phyloP scores from a whole-genome alignment of 768 basidiomycete species.

The Pleurotus djamor region DNA sequence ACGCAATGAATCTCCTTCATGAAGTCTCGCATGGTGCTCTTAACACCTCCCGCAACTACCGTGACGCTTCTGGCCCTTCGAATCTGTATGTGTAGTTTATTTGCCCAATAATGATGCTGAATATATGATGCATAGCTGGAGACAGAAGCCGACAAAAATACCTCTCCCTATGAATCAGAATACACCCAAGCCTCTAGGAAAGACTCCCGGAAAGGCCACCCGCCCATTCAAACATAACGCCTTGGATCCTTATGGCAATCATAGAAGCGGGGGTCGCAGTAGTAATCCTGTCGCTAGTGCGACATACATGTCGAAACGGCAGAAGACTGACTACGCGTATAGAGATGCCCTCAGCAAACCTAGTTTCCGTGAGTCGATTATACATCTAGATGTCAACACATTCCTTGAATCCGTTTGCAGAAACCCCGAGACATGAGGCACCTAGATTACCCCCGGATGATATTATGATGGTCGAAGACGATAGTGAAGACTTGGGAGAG shows the following conservation, averaged over 20 bases:
- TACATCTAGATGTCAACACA: no score
- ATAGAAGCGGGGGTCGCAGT: background rate
- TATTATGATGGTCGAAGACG: constrained; percentile 8
- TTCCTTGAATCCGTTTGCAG: no score
- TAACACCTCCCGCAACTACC: background rate
- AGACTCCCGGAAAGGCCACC: background rate
- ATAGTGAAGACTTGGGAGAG: constrained; percentile 7
- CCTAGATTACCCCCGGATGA: background rate
- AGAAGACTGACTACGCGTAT: no score
- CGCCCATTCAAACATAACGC: background rate
- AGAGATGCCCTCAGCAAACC: no score
- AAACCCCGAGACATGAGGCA: background rate
- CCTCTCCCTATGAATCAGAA: no score
- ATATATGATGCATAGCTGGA: background rate
- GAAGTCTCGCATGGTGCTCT: background rate
- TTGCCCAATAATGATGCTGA: no score
- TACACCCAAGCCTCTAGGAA: no score
- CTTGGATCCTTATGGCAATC: background rate
- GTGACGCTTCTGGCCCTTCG: background rate
- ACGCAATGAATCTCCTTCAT: background rate
- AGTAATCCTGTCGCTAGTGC: background rate
- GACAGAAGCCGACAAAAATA: no score
- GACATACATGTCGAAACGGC: background rate
- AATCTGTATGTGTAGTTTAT: no score
- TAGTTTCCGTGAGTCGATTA: no score